phyloP scores from a whole-genome alignment of 2,329 filamentous ascomycete genomes.

The Botryotinia narcissicola region DNA sequence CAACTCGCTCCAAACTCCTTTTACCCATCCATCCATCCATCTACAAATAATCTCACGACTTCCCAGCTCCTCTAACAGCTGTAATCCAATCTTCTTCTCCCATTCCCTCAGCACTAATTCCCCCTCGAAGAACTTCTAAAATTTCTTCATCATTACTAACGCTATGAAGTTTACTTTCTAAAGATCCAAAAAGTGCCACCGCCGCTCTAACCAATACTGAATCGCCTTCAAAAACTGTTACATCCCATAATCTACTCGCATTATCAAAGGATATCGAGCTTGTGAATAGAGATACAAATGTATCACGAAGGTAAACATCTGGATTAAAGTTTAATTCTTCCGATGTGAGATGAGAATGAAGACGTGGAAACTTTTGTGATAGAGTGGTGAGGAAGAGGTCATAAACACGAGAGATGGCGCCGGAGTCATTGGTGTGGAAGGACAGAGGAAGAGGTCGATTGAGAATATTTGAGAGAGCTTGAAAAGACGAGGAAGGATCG shows the following conservation, averaged over 20 bases:
- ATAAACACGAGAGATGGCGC: conserved; percentile 68
- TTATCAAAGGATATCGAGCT: conserved; percentile 63
- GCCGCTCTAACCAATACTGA: conserved; percentile 67
- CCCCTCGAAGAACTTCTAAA: conserved; percentile 24
- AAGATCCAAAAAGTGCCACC: conserved; percentile 58
- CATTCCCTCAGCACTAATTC: conserved; percentile 24
- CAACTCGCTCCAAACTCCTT: no score
- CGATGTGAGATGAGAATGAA: conserved; percentile 62
- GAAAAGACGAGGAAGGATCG: conserved; percentile 62
- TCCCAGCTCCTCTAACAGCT: conserved; percentile 32
- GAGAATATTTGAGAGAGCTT: conserved; percentile 71
- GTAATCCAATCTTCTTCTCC: conserved; percentile 35
- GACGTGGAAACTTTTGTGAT: conserved; percentile 58
- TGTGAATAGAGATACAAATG: conserved; percentile 67
- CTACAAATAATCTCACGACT: conserved; percentile 20
- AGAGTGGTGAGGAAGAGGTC: conserved; percentile 67
- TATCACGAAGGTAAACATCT: conserved; percentile 54
- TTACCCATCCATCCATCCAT: neutral
- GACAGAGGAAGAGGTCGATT: conserved; percentile 73
- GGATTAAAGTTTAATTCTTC: conserved; percentile 47
- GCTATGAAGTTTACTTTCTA: conserved; percentile 52
- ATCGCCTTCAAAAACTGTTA: conserved; percentile 81
- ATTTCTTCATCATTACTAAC: conserved; percentile 28
- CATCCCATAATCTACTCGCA: conserved; percentile 73
- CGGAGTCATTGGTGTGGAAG: conserved; percentile 68